Conservation (phyloP, 306 rosid genomes). For the Arachis stenosperma region DNA sequence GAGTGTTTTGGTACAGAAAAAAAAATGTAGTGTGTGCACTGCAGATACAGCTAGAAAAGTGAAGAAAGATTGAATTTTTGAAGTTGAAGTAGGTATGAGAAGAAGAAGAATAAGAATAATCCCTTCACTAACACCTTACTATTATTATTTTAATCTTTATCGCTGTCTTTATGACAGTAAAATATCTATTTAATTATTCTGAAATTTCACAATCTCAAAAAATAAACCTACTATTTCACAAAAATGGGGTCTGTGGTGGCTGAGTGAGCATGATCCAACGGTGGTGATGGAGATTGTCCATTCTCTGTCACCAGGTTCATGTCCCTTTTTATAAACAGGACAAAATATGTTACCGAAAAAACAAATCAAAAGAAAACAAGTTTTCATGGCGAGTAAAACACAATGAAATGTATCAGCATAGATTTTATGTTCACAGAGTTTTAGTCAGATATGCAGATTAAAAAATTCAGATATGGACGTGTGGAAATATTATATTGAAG, state of each 20-base stretch:
- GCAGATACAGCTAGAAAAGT: conserved; percentile 8
- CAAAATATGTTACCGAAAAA: background rate
- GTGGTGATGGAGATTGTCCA: conserved; percentile 37
- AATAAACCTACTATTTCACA: conserved; percentile 3
- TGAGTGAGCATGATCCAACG: conserved; percentile 29
- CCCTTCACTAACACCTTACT: background rate
- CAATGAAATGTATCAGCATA: no score
- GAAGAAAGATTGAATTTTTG: background rate
- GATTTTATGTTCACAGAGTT: background rate
- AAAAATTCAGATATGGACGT: background rate
- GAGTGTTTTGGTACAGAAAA: conserved; percentile 28
- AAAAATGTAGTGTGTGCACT: conserved; percentile 9
- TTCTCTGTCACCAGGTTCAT: conserved; percentile 3
- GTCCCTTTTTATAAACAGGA: background rate
- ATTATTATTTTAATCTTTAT: conserved; percentile 15
- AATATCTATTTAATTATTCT: background rate
- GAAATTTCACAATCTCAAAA: background rate
- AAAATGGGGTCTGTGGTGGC: conserved; percentile 7
- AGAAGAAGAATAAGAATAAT: background rate
- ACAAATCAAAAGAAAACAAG: background rate
- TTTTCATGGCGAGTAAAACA: background rate
- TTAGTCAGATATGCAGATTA: background rate
- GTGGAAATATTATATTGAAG: background rate
- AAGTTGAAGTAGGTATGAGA: background rate
- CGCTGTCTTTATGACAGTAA: conserved; percentile 1